Evolutionary conservation across 2,329 filamentous ascomycete species (phyloP), one percentile per base, ranked within the genome.

Genomic region (Cladosporium sp.): DNA sequence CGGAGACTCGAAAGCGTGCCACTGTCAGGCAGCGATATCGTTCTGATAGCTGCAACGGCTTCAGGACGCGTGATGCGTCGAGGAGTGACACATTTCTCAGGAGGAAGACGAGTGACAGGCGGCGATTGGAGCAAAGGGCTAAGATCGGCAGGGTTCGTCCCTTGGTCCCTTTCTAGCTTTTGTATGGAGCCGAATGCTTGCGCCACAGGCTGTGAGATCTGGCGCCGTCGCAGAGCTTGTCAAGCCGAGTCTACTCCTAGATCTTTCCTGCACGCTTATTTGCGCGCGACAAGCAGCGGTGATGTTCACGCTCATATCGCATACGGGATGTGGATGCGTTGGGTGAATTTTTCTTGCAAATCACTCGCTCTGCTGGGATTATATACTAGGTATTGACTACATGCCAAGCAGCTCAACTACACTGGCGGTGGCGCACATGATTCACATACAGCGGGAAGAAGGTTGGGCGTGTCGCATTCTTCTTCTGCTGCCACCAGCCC

Each of bases 291-390:
- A 30, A 30, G 39, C 56, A 28, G 58, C 58, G 26, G 58, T 39
- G 58, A 51, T 61, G 26, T 49, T 32, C 58, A 51, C 32, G n/a
- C 43, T 34, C 23, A 61, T 51, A 39, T 61, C 46, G 58, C 43
- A 51, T 51, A 36, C 58, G 58, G 58, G 43, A 61, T 61, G 58
- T 61, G 46, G 43, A 51, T 61, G 58, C 58, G 58, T 30, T 46
- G 43, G 58, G 58, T 53, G 46, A 46, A 46, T 57, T 57, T 57
- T 36, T 34, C 30, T 39, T 57, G 54, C 32, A 57, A 54, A 54
- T 30, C 51, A 54, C 18, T 32, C 18, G 51, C 51, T 32, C 39
- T 23, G 39, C 39, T 46, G 39, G 39, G 39, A 46, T 46, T 46
- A 23, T 46, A 46, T 46, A 23, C n/a, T n/a, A n/a, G n/a, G n/a